These are phyloP conservation scores for Leishmania guyanensis DNA, from an alignment of 208 protist genomes.

Conservation along the genomic window DNA sequence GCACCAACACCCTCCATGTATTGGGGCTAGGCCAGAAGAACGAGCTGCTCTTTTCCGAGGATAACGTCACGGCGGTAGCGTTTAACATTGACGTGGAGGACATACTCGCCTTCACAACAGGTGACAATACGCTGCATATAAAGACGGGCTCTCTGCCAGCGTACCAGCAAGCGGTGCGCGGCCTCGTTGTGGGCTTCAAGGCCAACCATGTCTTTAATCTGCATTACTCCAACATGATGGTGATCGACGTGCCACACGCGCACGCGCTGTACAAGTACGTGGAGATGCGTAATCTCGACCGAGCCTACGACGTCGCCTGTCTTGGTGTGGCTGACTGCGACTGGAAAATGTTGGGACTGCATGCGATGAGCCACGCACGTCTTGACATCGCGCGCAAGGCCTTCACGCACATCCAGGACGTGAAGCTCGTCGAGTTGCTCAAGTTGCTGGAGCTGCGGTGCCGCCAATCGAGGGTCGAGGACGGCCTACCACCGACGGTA, in stretches of 20 bases:
- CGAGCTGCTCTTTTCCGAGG: conserved; percentile 91
- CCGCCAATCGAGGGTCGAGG: conserved; percentile 40
- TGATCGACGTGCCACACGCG: conserved; percentile 94
- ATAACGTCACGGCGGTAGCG: conserved; percentile 86
- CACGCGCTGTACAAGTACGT: conserved; percentile 92
- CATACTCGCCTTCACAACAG: conserved; percentile 94
- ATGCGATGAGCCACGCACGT: conserved; percentile 89
- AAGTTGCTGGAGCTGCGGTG: conserved; percentile 81
- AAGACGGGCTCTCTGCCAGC: conserved; percentile 94
- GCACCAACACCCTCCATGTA: conserved; percentile 86
- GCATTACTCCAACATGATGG: conserved; percentile 78
- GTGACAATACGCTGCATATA: conserved; percentile 87
- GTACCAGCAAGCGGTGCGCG: conserved; percentile 93
- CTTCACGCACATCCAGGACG: conserved; percentile 93
- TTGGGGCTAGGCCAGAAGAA: conserved; percentile 87
- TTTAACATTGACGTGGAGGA: conserved; percentile 96
- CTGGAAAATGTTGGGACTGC: conserved; percentile 94
- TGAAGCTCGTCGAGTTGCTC: conserved; percentile 93
- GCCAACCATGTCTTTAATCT: conserved; percentile 95
- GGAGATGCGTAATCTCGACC: conserved; percentile 88
- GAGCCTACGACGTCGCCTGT: conserved; percentile 92
- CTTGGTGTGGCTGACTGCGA: conserved; percentile 94
- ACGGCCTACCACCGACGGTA: not conserved
- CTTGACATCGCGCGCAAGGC: conserved; percentile 92
- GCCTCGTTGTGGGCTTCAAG: conserved; percentile 96